Base-by-base conservation (phyloP, 2,329 filamentous ascomycete genomes). In the Stachybotrys chlorohalonatus region DNA sequence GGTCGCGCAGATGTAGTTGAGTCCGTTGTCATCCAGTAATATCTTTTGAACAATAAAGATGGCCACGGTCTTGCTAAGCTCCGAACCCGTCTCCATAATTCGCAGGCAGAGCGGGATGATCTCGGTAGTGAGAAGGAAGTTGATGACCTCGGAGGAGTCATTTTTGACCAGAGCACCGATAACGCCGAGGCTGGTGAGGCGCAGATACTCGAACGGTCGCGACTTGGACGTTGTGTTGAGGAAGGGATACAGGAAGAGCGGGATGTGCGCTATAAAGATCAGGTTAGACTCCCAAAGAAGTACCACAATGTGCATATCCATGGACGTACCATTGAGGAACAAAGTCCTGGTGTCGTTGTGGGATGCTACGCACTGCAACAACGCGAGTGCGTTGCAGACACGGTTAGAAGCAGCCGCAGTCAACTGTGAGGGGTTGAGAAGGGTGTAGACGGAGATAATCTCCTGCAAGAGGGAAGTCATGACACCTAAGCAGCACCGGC, bases 31-130 rank as follows among this genome's bases (percentile, higher is more conserved):
- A 67, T 99, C 94, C 3, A 99, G 82, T 53, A 99, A 76, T 31
- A 99, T 99, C 80, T 99, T 99, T 73, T 99, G 94, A 16, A 99
- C 94, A 64, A 99, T 99, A 76, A 99, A 99, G 65, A 99, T 99
- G 56, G 94, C 94, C 13, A 99, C 94, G 0, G 94, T 99, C 78
- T 99, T 99, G 78, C 91, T 96, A 57, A 99, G 81, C 73, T 99
- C 94, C 1, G 92, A 96, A 52, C 94, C 94, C 0, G 94, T 99
- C 76, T 99, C 94, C 94, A 99, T 99, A 67, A 99, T 99, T 57
- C 94, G 86, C 49, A 99, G 85, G 71, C 94, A 99, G 11, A 99
- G 83, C 9, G 94, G 94, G 56, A 99, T 99, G 62, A 99, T 99
- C 74, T 99, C 94, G 32, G 94, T 99, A 1, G 94, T 97, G 51